A percentile compares a stretch with the other conserved stretches of the same genome.
These are phyloP conservation scores for Pestalotiopsis sp. DNA, from an alignment of 2,329 filamentous ascomycete species.

Conservation along the genomic window DNA sequence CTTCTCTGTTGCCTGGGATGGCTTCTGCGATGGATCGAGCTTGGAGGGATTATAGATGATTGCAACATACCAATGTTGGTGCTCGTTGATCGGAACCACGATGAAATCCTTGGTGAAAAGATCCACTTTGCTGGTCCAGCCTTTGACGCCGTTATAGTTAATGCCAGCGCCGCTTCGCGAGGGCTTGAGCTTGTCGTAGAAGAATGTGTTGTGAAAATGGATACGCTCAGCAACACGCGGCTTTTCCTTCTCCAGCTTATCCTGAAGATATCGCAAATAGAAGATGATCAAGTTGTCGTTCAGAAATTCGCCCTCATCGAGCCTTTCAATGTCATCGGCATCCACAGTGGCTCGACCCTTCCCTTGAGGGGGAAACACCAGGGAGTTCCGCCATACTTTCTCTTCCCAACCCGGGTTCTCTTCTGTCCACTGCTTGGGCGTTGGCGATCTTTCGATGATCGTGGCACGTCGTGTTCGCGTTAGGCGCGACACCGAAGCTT, in stretches of 20 bases:
- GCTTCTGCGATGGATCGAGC: conserved; percentile 43
- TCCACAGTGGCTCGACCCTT: conserved; percentile 67
- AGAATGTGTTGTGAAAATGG: conserved; percentile 92
- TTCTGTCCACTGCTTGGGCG: conserved; percentile 47
- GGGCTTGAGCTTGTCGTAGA: conserved; percentile 77
- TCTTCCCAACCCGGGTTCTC: conserved; percentile 52
- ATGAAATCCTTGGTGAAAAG: conserved; percentile 86
- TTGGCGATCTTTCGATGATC: not conserved
- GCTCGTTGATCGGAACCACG: conserved; percentile 88
- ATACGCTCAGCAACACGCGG: conserved; percentile 64
- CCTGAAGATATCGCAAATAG: conserved; percentile 76
- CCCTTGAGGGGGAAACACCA: conserved; percentile 62
- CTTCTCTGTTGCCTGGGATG: not conserved
- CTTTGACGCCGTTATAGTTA: conserved; percentile 82
- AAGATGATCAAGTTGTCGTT: conserved; percentile 94
- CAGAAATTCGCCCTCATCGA: conserved; percentile 83
- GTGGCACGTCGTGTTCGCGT: not conserved
- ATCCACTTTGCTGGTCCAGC: conserved; percentile 86
- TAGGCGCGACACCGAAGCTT: not conserved
- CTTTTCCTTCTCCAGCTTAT: conserved; percentile 54
- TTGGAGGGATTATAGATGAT: conserved; percentile 88
- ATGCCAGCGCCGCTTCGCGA: conserved; percentile 57
- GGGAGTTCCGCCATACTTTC: conserved; percentile 53
- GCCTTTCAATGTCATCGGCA: conserved; percentile 70
- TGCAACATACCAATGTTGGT: conserved; percentile 88